A percentile compares a stretch with the other conserved stretches of the same genome.
These are phyloP conservation scores for Cystoisospora suis DNA, from an alignment of 169 alveolate species.

Conservation along the genomic window DNA sequence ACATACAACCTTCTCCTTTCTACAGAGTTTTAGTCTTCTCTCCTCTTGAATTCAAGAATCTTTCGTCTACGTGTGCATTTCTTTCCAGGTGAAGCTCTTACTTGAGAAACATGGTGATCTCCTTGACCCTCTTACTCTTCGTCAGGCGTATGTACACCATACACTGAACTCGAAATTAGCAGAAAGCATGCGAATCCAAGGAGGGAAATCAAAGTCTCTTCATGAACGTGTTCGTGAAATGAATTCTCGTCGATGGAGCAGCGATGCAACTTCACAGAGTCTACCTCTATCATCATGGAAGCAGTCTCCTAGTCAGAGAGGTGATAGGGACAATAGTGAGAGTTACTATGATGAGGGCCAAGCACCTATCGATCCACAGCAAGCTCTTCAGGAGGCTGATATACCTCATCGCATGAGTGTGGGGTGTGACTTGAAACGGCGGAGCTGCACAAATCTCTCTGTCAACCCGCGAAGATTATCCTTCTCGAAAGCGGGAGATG, in stretches of 20 bases:
- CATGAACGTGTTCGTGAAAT: background rate
- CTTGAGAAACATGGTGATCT: background rate
- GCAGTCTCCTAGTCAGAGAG: background rate
- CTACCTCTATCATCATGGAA: background rate
- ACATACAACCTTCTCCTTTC: no score
- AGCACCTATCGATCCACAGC: background rate
- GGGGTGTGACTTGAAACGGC: constrained; percentile 11
- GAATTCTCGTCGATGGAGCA: background rate
- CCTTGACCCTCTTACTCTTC: constrained; percentile 30
- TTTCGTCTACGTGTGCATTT: no score
- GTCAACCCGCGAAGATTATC: background rate
- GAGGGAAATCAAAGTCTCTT: no score
- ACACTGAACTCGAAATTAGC: constrained; percentile 12
- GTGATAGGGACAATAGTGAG: background rate
- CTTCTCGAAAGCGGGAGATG: background rate
- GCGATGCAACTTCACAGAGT: background rate
- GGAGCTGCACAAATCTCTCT: background rate
- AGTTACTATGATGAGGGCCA: no score
- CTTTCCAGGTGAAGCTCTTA: constrained; percentile 33
- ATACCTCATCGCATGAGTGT: constrained; percentile 14
- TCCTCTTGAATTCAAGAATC: no score
- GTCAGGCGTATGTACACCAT: constrained; percentile 43
- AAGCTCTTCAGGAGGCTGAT: background rate
- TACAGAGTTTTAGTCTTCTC: no score
- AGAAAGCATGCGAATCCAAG: constrained; percentile 21